A percentile compares a stretch with the other conserved stretches of the same genome.
Evolutionary conservation across 129 eudicot genomes (phyloP).

Genomic region (Chrysanthemum seticuspe): DNA sequence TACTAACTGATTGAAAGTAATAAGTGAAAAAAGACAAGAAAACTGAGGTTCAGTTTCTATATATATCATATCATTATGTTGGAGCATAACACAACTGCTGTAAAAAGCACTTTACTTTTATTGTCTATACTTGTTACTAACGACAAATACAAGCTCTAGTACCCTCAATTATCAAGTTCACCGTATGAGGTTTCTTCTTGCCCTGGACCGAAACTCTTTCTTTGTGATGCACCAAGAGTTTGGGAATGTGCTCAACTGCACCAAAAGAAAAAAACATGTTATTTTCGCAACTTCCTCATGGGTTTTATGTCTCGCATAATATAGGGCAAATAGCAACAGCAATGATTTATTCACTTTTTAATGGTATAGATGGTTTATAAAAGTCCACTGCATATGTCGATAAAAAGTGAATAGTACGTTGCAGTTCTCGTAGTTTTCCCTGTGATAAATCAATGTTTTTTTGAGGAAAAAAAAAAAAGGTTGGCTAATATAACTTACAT

Average conservation of each 20-base stretch:
- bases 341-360: too few relatives aligned
- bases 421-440: too few relatives aligned
- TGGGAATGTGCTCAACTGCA: slow-evolving; percentile 90
- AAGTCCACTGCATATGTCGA: too few relatives aligned
- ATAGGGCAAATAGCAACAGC: too few relatives aligned
- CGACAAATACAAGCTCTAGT: background rate
- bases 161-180: slow-evolving; percentile 15
- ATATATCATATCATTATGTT: background rate
- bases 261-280: background rate
- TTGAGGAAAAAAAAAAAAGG: too few relatives aligned
- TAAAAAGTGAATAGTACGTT: too few relatives aligned
- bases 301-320: background rate
- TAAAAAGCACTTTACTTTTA: background rate
- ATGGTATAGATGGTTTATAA: too few relatives aligned
- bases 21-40: background rate
- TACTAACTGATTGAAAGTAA: background rate
- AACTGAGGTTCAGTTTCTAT: background rate
- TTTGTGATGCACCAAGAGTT: slow-evolving; percentile 78
- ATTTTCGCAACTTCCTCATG: background rate
- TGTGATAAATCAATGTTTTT: too few relatives aligned
- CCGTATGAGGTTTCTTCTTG: slow-evolving; percentile 48
- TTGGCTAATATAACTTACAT: slow-evolving; percentile 44
- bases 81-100: background rate
- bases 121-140: background rate
- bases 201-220: slow-evolving; percentile 57